Percentiles rank a stretch among this genome's conserved stretches.
phyloP scores from a whole-genome alignment of 208 protist genomes.

The Porcisia deanei region DNA sequence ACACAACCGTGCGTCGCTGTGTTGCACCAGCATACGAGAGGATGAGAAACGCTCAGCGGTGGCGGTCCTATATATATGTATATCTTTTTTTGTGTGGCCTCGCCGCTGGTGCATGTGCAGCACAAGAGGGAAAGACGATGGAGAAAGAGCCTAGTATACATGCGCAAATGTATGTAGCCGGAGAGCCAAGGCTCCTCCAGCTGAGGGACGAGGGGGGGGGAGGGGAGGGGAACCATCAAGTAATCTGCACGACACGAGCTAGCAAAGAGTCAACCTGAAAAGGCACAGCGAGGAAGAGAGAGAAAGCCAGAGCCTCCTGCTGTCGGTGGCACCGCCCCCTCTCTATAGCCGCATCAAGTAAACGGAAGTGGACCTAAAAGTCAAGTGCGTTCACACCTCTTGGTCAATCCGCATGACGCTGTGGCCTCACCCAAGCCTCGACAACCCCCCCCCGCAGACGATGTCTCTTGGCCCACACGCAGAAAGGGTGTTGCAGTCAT shows the following conservation, averaged over 20 bases:
- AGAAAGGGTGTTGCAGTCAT: neutral
- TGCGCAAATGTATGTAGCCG: neutral
- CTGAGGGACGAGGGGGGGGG: neutral
- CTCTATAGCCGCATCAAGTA: no score
- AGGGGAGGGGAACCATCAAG: neutral
- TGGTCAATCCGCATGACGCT: neutral
- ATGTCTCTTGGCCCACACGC: neutral
- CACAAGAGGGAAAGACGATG: neutral
- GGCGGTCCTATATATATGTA: neutral
- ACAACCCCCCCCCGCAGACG: neutral
- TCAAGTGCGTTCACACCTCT: neutral
- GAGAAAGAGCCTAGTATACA: neutral
- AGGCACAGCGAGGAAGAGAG: neutral
- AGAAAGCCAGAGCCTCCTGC: neutral
- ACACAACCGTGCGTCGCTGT: neutral
- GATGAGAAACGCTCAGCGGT: neutral
- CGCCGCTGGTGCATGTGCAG: neutral
- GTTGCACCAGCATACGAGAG: no score
- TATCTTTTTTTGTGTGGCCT: neutral
- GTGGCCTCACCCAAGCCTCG: neutral
- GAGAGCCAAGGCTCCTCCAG: neutral
- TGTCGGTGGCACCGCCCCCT: neutral
- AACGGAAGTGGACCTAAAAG: no score
- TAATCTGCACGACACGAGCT: neutral
- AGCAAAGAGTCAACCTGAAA: neutral